Evolutionary conservation across 2,329 filamentous ascomycete genomes (phyloP).

Genomic region (Cercospora sp.): DNA sequence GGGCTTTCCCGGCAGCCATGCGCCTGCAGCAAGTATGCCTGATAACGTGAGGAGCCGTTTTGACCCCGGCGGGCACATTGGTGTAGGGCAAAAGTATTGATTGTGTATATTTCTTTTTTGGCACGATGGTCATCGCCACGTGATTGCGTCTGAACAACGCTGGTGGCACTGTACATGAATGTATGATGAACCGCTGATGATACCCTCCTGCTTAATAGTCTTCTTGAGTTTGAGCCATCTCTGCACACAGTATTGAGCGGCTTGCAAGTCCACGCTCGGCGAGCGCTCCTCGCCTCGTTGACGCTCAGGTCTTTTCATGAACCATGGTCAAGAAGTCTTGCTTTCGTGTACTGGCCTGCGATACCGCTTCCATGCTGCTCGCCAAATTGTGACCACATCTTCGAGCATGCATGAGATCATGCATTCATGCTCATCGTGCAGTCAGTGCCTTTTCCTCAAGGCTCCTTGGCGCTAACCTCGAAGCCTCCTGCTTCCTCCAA

Average conservation of each 20-base stretch:
- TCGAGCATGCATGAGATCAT: neutral
- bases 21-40: conserved; percentile 13
- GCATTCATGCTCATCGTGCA: neutral
- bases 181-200: neutral
- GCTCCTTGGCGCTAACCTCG: neutral
- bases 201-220: neutral
- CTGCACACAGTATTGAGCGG: neutral
- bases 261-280: neutral
- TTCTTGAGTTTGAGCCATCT: neutral
- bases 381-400: neutral
- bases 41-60: conserved; percentile 22
- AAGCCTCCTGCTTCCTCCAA: neutral
- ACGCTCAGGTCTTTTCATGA: neutral
- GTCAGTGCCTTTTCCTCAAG: neutral
- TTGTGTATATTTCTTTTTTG: neutral
- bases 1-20: conserved; percentile 26
- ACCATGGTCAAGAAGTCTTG: neutral
- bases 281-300: neutral
- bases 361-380: neutral
- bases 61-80: conserved; percentile 7
- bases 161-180: neutral
- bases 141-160: neutral
- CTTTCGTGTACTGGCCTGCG: neutral
- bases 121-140: neutral
- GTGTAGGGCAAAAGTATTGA: conserved; percentile 19